phyloP scores from a whole-genome alignment of 345 rosid genomes.

The Barbarea vulgaris region DNA sequence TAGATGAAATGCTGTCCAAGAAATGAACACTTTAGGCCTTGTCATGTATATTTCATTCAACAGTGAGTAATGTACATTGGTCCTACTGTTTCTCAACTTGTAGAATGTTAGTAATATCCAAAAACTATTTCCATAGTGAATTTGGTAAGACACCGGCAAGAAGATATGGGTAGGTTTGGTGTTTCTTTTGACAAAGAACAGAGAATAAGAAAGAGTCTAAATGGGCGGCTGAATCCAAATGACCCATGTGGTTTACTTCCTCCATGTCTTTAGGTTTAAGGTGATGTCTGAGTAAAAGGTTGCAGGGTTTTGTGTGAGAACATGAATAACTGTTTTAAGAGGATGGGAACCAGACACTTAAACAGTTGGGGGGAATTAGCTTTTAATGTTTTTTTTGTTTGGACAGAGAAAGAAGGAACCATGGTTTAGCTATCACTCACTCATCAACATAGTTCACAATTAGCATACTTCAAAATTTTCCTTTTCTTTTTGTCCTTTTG shows the following conservation, averaged over 20 bases:
- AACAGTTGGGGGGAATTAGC: constrained; percentile 38
- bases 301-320: constrained; percentile 38
- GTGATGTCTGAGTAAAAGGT: constrained; percentile 41
- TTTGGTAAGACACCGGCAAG: constrained; percentile 25
- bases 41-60: constrained; percentile 16
- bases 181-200: constrained; percentile 21
- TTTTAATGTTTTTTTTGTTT: constrained; percentile 38
- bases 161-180: constrained; percentile 40
- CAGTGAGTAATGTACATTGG: constrained; percentile 34
- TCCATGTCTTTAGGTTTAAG: constrained; percentile 29
- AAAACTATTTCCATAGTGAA: constrained; percentile 21
- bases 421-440: constrained; percentile 25
- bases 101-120: constrained; percentile 35
- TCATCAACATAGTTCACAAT: constrained; percentile 12
- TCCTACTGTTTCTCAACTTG: constrained; percentile 40
- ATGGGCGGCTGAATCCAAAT: constrained; percentile 32
- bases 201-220: constrained; percentile 33
- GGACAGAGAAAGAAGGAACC: constrained; percentile 30
- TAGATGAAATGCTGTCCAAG: constrained; percentile 67
- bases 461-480: background rate
- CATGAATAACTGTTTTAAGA: constrained; percentile 40
- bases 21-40: constrained; percentile 38
- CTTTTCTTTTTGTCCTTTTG: constrained; percentile 33
- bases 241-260: constrained; percentile 37
- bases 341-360: constrained; percentile 45